Evolutionary conservation across 2,329 filamentous ascomycete genomes (phyloP).

Genomic region (Phaeosphaeriaceae sp.): DNA sequence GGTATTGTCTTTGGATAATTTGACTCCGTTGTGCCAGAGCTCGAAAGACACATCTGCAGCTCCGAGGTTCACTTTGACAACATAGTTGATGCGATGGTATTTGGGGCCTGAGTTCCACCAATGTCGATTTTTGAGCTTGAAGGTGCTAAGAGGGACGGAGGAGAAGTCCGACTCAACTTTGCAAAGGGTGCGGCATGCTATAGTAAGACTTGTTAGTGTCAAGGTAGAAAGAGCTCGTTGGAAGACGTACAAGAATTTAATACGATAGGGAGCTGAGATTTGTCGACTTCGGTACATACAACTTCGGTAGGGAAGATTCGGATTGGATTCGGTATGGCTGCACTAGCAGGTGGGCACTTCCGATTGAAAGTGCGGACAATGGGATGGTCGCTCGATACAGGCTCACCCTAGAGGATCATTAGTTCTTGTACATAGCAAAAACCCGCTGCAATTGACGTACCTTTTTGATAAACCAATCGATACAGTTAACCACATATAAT

Average conservation of each 20-base stretch:
- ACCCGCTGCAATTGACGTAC: neutral
- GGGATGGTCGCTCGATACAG: constrained; percentile 24
- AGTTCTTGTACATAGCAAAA: neutral
- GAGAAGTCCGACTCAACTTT: constrained; percentile 28
- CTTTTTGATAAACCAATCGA: constrained; percentile 47
- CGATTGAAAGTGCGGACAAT: constrained; percentile 27
- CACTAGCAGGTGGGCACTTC: constrained; percentile 27
- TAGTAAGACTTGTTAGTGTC: neutral
- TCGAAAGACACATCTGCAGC: constrained; percentile 29
- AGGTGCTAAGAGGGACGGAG: constrained; percentile 13
- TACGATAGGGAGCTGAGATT: constrained; percentile 14
- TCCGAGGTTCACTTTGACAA: constrained; percentile 26
- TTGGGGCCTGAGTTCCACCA: constrained; percentile 28
- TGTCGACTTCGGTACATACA: constrained; percentile 23
- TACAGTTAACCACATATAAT: constrained; percentile 41
- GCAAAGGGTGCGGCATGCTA: constrained; percentile 26
- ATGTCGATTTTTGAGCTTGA: constrained; percentile 31
- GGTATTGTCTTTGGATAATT: constrained; percentile 25
- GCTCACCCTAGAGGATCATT: constrained; percentile 27
- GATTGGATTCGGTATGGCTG: constrained; percentile 12
- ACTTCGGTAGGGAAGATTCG: constrained; percentile 33
- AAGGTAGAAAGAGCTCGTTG: neutral
- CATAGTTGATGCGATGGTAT: constrained; percentile 26
- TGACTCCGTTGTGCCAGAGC: constrained; percentile 28
- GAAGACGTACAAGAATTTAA: constrained; percentile 13